Evolutionary conservation across 1,284 basidiomycete genomes (phyloP), one percentile per base, ranked within the genome.

Genomic region (Ustilago curta): DNA sequence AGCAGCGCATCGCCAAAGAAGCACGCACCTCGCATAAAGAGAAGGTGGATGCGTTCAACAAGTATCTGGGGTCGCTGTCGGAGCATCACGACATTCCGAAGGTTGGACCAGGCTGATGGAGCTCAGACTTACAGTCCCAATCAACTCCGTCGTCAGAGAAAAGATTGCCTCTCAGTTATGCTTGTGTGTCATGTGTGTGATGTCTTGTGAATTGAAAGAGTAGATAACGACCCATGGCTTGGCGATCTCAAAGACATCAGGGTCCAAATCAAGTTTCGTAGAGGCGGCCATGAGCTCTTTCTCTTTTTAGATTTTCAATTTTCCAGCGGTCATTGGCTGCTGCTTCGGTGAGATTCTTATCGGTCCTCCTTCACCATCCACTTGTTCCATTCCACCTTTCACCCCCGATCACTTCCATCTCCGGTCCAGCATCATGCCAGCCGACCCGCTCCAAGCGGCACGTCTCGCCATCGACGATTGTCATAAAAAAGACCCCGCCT

Each of bases 31-130:
- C 93, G 9, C 96, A 99, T 87, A 97, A 97, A 86, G 96, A 99
- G 70, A 91, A 95, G 52, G 95, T 99, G 23, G 90, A 90, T 67
- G 93, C 95, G 5, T 84, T 84, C 83, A 99, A 99, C 85, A 84
- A 89, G 32, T 93, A 97, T 83, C 88, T 99, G 8, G 95, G 95
- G 84, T 87, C 89, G 54, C 89, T 97, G 65, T 92, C 91, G 83
- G 93, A 95, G 87, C 94, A 95, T 88, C 92, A 95, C 84, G 93
- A 95, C 84, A 94, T 95, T 78, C 93, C 93, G 43, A 94, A 94
- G 88, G 93, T 91, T 7, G 79, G 78, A 4, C 76, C 76, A 4
- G 78, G 78, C 19, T 76, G 53, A 53, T 16, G 23, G 6, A 5
- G 16, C 16, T 25, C 4, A 14, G 1, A 42, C 1, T 4, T 35